Percentiles rank a stretch among this genome's conserved stretches.
Evolutionary conservation across 73 alveolate species (phyloP).

Genomic region (Tetrahymena borealis): DNA sequence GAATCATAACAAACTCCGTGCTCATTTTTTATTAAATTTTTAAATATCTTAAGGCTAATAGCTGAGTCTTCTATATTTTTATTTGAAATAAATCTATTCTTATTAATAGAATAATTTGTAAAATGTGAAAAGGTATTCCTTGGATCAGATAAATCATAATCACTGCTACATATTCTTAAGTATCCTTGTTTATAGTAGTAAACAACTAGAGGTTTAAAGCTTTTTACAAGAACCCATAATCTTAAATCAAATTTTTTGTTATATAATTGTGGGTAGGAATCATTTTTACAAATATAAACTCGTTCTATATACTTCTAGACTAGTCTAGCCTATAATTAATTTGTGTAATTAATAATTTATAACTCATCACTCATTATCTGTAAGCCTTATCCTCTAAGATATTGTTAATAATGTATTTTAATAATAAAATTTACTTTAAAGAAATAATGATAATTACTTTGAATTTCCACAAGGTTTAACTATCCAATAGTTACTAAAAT

Average conservation of each 20-base stretch:
- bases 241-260: slow-evolving; percentile 86
- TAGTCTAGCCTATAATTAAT: slow-evolving; percentile 65
- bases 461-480: slow-evolving; percentile 70
- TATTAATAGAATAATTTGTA: slow-evolving; percentile 64
- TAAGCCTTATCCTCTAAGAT: slow-evolving; percentile 84
- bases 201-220: slow-evolving; percentile 71
- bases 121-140: slow-evolving; percentile 75
- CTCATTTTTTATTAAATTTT: slow-evolving; percentile 47
- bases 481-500: slow-evolving; percentile 72
- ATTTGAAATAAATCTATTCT: slow-evolving; percentile 45
- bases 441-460: neutral
- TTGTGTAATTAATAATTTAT: slow-evolving; percentile 51
- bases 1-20: slow-evolving; percentile 18
- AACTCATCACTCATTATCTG: slow-evolving; percentile 23
- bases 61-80: slow-evolving; percentile 62
- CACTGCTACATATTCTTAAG: slow-evolving; percentile 74
- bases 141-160: slow-evolving; percentile 61
- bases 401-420: neutral
- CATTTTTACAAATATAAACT: neutral
- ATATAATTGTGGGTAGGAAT: slow-evolving; percentile 62
- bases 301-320: slow-evolving; percentile 84
- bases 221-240: slow-evolving; percentile 87
- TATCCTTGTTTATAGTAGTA: slow-evolving; percentile 76
- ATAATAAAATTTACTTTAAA: neutral
- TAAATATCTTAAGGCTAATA: slow-evolving; percentile 68